Evolutionary conservation across 306 rosid genomes (phyloP), one percentile per base, ranked within the genome.

Genomic region (Glycine tomentella): DNA sequence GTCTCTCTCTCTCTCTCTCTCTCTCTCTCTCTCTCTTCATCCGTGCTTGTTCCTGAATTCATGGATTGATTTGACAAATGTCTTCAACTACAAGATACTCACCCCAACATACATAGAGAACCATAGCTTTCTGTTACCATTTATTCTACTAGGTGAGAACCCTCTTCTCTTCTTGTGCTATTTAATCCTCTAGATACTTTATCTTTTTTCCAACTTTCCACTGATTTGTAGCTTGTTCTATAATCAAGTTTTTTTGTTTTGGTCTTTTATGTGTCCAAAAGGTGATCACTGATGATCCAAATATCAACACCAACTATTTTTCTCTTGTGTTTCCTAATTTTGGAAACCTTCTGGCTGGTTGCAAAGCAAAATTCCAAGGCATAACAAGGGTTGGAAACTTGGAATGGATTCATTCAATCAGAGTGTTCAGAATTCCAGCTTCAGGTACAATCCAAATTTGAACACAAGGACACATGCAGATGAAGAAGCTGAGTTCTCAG

Each of bases 401-500:
- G 48, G 53, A 58, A 91, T 91, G 97, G 97, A 90, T 70, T 82
- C 97, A n/a, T 92, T 87, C 86, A 84, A 66, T 78, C 89, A 84
- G 73, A 73, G 66, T 78, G 62, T 72, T 70, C 88, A 76, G 63
- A 75, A 76, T 46, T 53, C 85, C 9, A 81, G 82, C 20, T 93
- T 91, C 82, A 84, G 88, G 52, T 93, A 88, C 81, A 87, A 83
- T 56, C 88, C 93, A 14, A 85, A 74, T 78, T 58, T 93, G 12
- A 70, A 48, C 82, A 46, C 83, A 9, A 36, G 40, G 40, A 63
- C 55, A 20, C 84, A 81, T 68, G 81, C 13, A 0, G 71, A 81
- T 46, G 85, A 46, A 1, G 97, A 84, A 46, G 73, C 74, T 0
- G 88, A 87, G 16, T 93, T 92, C 75, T 78, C 91, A 0, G 89